Conservation (phyloP, 148 eudicot species). For the Polygonum aviculare region DNA sequence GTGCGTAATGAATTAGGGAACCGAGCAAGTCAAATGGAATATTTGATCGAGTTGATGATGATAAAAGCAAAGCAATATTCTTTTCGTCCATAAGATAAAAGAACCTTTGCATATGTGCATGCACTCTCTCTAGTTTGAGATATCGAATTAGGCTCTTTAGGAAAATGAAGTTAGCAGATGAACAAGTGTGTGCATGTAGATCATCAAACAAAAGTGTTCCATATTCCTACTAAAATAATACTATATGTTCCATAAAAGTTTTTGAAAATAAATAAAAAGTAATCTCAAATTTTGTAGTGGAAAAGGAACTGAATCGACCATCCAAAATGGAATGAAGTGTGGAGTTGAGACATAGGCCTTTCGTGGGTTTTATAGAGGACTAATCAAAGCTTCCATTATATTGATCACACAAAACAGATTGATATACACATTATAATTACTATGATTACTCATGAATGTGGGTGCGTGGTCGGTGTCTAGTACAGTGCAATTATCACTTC, state of each 20-base stretch:
- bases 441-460: neutral
- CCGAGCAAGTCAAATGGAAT: conserved; percentile 1
- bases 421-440: neutral
- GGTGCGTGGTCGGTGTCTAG: neutral
- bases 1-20: neutral
- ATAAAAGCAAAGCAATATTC: conserved; percentile 7
- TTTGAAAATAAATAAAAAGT: too few species aligned
- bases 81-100: neutral
- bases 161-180: neutral
- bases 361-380: neutral
- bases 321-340: neutral
- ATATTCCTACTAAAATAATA: neutral
- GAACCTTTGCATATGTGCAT: neutral
- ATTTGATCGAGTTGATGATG: conserved; percentile 1
- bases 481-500: neutral
- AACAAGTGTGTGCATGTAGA: neutral
- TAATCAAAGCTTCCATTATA: neutral
- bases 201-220: conserved; percentile 1
- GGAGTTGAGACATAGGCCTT: neutral
- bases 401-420: neutral
- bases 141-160: neutral
- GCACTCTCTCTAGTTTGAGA: neutral
- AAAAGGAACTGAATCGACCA: neutral
- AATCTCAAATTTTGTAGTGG: neutral
- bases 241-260: neutral